phyloP scores from a whole-genome alignment of 176 grass and related monocot species.

The Hyparrhenia diplandra region DNA sequence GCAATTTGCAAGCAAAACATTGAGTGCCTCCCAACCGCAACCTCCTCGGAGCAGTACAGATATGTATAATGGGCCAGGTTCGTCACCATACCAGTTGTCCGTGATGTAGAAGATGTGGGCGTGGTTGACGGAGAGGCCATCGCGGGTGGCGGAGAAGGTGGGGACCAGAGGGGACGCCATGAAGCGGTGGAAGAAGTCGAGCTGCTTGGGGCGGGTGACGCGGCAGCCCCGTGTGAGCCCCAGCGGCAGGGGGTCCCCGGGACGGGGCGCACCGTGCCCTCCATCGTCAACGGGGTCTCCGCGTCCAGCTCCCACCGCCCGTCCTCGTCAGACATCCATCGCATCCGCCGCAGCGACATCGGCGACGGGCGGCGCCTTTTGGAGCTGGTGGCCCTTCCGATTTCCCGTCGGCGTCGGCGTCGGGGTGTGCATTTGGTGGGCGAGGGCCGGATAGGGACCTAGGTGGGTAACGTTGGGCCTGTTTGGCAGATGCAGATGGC shows the following conservation, averaged over 20 bases:
- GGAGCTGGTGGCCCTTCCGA: background rate
- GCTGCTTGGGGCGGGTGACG: constrained; percentile 88
- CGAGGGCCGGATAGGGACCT: constrained; percentile 25
- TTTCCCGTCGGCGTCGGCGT: constrained; percentile 8
- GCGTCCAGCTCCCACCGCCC: constrained; percentile 79
- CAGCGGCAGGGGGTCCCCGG: constrained; percentile 70
- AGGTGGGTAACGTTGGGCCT: background rate
- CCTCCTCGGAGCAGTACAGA: background rate
- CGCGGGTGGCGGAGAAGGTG: constrained; percentile 47
- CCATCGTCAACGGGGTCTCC: constrained; percentile 83
- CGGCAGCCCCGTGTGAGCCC: constrained; percentile 68
- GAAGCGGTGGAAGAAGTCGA: constrained; percentile 97
- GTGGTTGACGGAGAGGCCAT: constrained; percentile 77
- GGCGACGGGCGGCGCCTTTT: background rate
- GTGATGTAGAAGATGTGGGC: constrained; percentile 55
- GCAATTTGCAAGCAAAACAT: background rate
- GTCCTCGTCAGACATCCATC: constrained; percentile 59
- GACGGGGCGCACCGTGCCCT: constrained; percentile 78
- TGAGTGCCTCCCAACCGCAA: background rate
- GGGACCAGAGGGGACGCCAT: constrained; percentile 87
- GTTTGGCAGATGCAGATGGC: background rate
- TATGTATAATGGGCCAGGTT: background rate
- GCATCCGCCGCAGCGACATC: constrained; percentile 66
- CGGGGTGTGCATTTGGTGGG: background rate
- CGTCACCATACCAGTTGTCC: constrained; percentile 73